Evolutionary conservation across 352 stramenopile genomes (phyloP), one percentile per base, ranked within the genome.

Genomic region (Saprolegnia diclina): DNA sequence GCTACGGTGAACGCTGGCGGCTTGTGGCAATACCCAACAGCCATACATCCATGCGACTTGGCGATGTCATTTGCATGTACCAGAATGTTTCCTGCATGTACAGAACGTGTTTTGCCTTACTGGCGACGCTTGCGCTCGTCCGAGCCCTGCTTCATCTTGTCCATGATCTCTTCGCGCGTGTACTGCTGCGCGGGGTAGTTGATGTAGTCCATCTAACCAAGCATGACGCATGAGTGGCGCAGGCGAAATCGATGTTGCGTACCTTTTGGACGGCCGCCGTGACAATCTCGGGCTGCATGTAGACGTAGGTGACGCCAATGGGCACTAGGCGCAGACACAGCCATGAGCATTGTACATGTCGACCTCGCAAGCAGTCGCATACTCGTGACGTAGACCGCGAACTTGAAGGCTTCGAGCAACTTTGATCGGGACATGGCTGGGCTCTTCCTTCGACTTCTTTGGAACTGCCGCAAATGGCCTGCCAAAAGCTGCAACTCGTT

Each of bases 261-360:
- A 94, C 85, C 73, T 78, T 67, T 56, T 73, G 73, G 56, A 94
- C 78, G 64, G 92, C 92, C 64, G 65, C 87, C 73, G 88, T 82
- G 76, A 94, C 91, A 72, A 83, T 91, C 64, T 94, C 82, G 19
- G 87, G 87, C 71, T 94, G 84, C 57, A 86, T 83, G 79, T 94
- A 94, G 69, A 94, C 81, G 72, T 76, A 83, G 26, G 87, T 94
- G 37, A 83, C 80, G 46, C 91, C 71, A 16, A 94, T 71, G 1
- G 87, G 87, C 53, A 94, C 87, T 94, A 61, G n/a, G n/a, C n/a
- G n/a, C 5, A 65, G 13, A n/a, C 18, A 57, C 11, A 32, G 9
- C 18, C 22, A 45, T 53, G 14, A 65, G 13, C 18, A 42, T 45
- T 0, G n/a, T n/a, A n/a, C 5, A 5, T 35, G 29, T 35, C 29